Conservation (phyloP, 768 basidiomycete species). For the Chiua virens region DNA sequence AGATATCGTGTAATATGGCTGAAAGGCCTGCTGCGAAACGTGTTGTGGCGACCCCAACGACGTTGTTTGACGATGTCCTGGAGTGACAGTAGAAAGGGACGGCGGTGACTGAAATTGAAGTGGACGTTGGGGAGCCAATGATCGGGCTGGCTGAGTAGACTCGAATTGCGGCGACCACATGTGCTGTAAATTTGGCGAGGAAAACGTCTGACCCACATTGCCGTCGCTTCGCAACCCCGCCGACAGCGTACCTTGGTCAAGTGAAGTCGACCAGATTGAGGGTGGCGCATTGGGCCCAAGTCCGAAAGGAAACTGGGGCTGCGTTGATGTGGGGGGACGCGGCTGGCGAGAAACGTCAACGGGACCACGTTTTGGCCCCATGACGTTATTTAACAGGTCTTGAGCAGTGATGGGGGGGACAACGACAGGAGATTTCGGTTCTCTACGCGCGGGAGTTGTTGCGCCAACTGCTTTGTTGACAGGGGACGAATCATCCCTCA, state of each 20-base stretch:
- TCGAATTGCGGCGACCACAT: slow-evolving; percentile 28
- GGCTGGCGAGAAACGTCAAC: slow-evolving; percentile 17
- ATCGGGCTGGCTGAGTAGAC: slow-evolving; percentile 18
- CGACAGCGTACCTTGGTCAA: slow-evolving; percentile 41
- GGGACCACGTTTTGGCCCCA: slow-evolving; percentile 19
- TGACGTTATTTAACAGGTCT: slow-evolving; percentile 57
- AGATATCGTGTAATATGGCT: slow-evolving; percentile 8
- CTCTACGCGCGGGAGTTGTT: slow-evolving; percentile 22
- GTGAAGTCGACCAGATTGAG: slow-evolving; percentile 68
- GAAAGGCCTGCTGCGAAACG: slow-evolving; percentile 12
- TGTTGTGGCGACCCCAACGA: slow-evolving; percentile 17
- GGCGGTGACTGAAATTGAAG: slow-evolving; percentile 12
- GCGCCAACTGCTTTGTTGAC: slow-evolving; percentile 1
- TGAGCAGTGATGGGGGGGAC: slow-evolving; percentile 54
- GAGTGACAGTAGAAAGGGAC: slow-evolving; percentile 6
- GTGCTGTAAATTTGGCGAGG: slow-evolving; percentile 12
- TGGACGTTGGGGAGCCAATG: slow-evolving; percentile 4
- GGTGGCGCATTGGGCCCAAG: slow-evolving; percentile 47
- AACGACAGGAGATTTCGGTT: slow-evolving; percentile 25
- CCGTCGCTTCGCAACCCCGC: slow-evolving; percentile 13
- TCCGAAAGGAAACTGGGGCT: slow-evolving; percentile 52
- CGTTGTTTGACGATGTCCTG: slow-evolving; percentile 15
- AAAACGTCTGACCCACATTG: slow-evolving; percentile 10
- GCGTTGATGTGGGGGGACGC: slow-evolving; percentile 23
- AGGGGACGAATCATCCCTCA: slow-evolving; percentile 1